These are phyloP conservation scores for Triticum monococcum DNA, from an alignment of 176 grass and related monocot genomes.

Conservation along the genomic window DNA sequence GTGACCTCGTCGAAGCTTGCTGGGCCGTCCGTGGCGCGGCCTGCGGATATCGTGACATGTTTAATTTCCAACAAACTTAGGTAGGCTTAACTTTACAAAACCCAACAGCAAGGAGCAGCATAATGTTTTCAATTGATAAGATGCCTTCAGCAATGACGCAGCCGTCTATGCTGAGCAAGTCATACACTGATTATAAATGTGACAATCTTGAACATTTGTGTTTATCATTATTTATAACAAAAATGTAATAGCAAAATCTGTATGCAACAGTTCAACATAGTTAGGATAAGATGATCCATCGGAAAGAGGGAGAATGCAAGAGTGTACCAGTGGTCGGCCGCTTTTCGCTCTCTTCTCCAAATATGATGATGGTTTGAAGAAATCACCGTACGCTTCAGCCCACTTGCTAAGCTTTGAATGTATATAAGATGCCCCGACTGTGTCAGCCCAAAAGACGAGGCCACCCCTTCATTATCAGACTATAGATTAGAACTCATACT, in stretches of 20 bases:
- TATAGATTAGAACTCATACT: constrained; percentile 4
- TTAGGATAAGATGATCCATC: background rate
- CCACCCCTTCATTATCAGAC: constrained; percentile 66
- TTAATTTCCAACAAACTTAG: background rate
- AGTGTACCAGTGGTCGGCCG: constrained; percentile 58
- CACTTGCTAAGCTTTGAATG: constrained; percentile 74
- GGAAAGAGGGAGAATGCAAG: background rate
- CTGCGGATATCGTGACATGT: constrained; percentile 27
- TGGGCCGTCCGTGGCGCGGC: constrained; percentile 18
- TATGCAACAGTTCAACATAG: background rate
- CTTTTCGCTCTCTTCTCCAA: constrained; percentile 74
- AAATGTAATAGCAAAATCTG: background rate
- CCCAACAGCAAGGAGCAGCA: background rate
- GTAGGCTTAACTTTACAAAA: background rate
- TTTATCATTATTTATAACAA: background rate
- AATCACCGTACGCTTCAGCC: constrained; percentile 69
- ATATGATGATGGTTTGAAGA: constrained; percentile 74
- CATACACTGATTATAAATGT: background rate
- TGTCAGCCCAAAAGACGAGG: constrained; percentile 89
- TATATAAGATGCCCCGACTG: constrained; percentile 78
- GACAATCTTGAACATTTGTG: background rate
- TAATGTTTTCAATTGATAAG: background rate
- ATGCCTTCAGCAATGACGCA: background rate
- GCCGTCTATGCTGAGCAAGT: background rate
- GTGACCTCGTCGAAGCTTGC: constrained; percentile 41